Evolutionary conservation across 371 early-diverging fungal genomes (phyloP).

Genomic region (Saksenaea vasiformis): DNA sequence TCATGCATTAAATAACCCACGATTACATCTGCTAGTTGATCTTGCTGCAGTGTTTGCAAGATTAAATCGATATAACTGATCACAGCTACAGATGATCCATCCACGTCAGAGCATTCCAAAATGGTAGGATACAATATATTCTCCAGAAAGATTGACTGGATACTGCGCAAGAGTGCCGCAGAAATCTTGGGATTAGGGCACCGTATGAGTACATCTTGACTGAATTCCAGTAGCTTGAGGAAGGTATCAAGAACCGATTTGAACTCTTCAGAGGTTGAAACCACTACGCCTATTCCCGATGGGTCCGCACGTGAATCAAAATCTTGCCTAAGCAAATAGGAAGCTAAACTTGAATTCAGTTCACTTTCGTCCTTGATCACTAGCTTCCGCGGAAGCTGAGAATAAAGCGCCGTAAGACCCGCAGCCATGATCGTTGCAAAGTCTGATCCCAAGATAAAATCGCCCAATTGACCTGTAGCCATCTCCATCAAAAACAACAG

Average conservation of each 20-base stretch:
- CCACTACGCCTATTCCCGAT: slow-evolving; percentile 42
- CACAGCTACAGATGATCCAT: slow-evolving; percentile 89
- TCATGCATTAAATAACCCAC: slow-evolving; percentile 76
- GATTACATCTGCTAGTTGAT: slow-evolving; percentile 72
- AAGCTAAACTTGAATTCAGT: slow-evolving; percentile 37
- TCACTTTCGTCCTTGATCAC: slow-evolving; percentile 52
- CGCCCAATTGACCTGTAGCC: slow-evolving; percentile 70
- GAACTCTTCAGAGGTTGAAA: slow-evolving; percentile 67
- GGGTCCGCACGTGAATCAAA: slow-evolving; percentile 16
- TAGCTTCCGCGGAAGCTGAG: slow-evolving; percentile 87
- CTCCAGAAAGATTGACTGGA: slow-evolving; percentile 80
- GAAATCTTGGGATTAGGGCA: slow-evolving; percentile 79
- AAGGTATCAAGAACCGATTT: slow-evolving; percentile 78
- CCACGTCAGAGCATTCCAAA: slow-evolving; percentile 85
- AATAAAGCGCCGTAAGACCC: slow-evolving; percentile 88
- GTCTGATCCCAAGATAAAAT: slow-evolving; percentile 81
- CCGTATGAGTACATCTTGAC: slow-evolving; percentile 80
- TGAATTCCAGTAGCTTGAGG: slow-evolving; percentile 76
- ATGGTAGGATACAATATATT: slow-evolving; percentile 87
- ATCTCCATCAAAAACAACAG: slow-evolving; percentile 87
- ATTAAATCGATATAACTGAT: slow-evolving; percentile 88
- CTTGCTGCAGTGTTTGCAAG: slow-evolving; percentile 73
- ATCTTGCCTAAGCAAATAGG: slow-evolving; percentile 53
- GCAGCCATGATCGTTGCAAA: slow-evolving; percentile 84
- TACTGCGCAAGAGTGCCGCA: slow-evolving; percentile 59